Conservation (phyloP, 179 eudicot genomes). For the Corrigiola litoralis region DNA sequence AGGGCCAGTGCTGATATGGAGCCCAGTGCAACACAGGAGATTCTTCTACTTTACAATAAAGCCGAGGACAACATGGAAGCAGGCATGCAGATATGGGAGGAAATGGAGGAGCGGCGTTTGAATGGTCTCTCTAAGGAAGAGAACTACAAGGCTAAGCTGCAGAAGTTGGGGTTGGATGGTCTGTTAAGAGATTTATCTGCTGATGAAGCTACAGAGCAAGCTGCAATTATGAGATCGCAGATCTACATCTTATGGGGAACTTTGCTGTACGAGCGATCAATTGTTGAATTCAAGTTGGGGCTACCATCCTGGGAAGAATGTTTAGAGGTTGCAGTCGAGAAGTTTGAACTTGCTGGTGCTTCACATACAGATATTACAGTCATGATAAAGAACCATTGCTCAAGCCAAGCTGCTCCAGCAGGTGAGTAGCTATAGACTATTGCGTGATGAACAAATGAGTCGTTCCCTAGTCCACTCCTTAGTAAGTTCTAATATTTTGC, state of each 20-base stretch:
- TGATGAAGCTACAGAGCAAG: slow-evolving; percentile 73
- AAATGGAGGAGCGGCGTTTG: slow-evolving; percentile 70
- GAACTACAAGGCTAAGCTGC: slow-evolving; percentile 48
- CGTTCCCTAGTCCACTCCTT: too few relatives aligned
- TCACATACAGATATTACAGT: slow-evolving; percentile 81
- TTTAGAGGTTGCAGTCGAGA: slow-evolving; percentile 90
- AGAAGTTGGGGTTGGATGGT: slow-evolving; percentile 64
- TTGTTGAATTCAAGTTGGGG: slow-evolving; percentile 77
- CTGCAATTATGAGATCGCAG: slow-evolving; percentile 68
- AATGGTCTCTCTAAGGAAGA: slow-evolving; percentile 75
- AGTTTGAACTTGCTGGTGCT: slow-evolving; percentile 90
- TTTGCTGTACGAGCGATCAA: slow-evolving; percentile 82
- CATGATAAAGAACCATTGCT: slow-evolving; percentile 90
- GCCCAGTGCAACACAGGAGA: slow-evolving; percentile 36
- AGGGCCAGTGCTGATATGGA: slow-evolving; percentile 47
- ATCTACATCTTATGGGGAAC: slow-evolving; percentile 90
- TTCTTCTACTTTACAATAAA: slow-evolving; percentile 64
- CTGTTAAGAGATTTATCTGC: slow-evolving; percentile 53
- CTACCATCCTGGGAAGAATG: slow-evolving; percentile 91
- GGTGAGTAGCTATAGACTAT: slow-evolving; percentile 30
- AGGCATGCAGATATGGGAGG: slow-evolving; percentile 97
- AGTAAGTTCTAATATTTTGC: slow-evolving; percentile 6
- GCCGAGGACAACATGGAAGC: slow-evolving; percentile 92
- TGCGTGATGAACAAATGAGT: too few relatives aligned
- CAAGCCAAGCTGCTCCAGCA: slow-evolving; percentile 70